phyloP scores from a whole-genome alignment of 257 asterid genomes.

The Solanum piurae region DNA sequence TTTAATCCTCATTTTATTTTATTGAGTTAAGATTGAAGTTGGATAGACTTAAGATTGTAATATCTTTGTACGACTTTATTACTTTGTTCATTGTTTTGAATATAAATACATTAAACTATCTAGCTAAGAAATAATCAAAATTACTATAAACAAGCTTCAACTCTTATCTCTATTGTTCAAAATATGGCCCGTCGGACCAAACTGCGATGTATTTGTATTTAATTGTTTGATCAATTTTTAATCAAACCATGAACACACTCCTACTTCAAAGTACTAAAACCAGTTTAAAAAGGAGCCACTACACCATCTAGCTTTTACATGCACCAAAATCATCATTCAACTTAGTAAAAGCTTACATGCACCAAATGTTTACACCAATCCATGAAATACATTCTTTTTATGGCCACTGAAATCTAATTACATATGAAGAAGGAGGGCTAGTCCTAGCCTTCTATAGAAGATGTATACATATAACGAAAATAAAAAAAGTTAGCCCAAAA shows the following conservation, averaged over 20 bases:
- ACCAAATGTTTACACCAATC: neutral
- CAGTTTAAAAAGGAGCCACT: neutral
- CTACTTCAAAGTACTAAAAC: neutral
- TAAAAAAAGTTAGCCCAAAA: too few relatives aligned
- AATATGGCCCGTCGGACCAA: too few relatives aligned
- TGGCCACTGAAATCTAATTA: too few relatives aligned
- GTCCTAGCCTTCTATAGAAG: too few relatives aligned
- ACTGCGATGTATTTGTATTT: too few relatives aligned
- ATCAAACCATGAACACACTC: neutral
- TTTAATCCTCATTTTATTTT: too few relatives aligned
- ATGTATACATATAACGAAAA: too few relatives aligned
- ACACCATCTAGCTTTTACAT: neutral
- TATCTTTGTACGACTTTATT: too few relatives aligned
- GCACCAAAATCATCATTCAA: too few relatives aligned
- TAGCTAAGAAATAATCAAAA: neutral
- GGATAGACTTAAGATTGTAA: neutral
- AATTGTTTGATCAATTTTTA: neutral
- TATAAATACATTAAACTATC: neutral
- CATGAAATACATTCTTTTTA: neutral
- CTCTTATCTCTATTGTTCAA: neutral
- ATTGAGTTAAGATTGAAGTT: too few relatives aligned
- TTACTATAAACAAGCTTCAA: neutral
- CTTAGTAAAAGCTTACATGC: neutral
- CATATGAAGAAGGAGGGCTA: too few relatives aligned
- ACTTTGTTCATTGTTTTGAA: neutral